These are phyloP conservation scores for Saccharomyces hybrid DNA, from an alignment of 1,139 yeast genomes.

Conservation along the genomic window DNA sequence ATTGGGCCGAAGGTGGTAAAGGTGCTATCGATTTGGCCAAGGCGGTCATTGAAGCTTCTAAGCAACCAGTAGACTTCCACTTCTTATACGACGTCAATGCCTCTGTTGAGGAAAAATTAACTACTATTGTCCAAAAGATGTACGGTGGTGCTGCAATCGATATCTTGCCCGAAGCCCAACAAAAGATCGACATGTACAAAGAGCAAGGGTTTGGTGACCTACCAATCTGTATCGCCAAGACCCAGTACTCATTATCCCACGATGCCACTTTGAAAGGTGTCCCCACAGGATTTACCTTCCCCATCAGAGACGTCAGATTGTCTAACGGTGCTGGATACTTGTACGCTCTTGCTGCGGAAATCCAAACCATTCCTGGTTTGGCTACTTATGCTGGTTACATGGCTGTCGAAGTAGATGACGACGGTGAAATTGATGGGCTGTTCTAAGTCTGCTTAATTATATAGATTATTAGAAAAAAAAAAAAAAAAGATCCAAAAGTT, in stretches of 20 bases:
- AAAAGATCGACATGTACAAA: slow-evolving; percentile 77
- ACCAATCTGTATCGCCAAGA: slow-evolving; percentile 96
- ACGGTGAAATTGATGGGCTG: slow-evolving; percentile 92
- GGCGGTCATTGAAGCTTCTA: slow-evolving; percentile 57
- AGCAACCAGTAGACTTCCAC: slow-evolving; percentile 39
- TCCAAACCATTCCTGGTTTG: slow-evolving; percentile 95
- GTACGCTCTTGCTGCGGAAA: slow-evolving; percentile 94
- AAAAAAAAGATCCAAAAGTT: not conserved
- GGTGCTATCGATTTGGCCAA: slow-evolving; percentile 66
- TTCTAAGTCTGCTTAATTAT: slow-evolving; percentile 39
- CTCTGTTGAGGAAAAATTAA: slow-evolving; percentile 51
- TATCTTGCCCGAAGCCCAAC: slow-evolving; percentile 74
- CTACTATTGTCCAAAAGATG: slow-evolving; percentile 79
- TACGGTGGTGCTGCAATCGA: slow-evolving; percentile 92
- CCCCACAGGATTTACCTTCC: slow-evolving; percentile 89
- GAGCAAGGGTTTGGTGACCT: slow-evolving; percentile 85
- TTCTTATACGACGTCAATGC: slow-evolving; percentile 56
- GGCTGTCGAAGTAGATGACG: slow-evolving; percentile 90
- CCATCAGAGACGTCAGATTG: slow-evolving; percentile 89
- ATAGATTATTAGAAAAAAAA: not conserved
- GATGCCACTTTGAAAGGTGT: slow-evolving; percentile 93
- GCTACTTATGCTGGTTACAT: slow-evolving; percentile 96
- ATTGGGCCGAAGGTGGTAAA: slow-evolving; percentile 76
- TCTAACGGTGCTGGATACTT: slow-evolving; percentile 96
- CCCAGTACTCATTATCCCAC: slow-evolving; percentile 93